A percentile compares a stretch with the other conserved stretches of the same genome.
These are phyloP conservation scores for Penicillium sp. DNA, from an alignment of 2,329 filamentous ascomycete species.

Conservation along the genomic window DNA sequence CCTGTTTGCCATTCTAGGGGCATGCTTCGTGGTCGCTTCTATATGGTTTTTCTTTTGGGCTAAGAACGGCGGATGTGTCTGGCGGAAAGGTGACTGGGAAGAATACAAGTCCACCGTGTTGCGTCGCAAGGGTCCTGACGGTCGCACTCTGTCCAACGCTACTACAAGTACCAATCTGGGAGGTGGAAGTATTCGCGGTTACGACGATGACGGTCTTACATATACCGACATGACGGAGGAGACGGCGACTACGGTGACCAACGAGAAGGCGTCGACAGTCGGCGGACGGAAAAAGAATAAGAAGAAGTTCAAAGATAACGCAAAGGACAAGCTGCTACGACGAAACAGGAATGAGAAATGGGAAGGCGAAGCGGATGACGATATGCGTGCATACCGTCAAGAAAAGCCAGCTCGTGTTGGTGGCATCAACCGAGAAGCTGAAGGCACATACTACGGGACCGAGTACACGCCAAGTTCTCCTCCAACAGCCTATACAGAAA, in stretches of 20 bases:
- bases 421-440: slow-evolving; percentile 77
- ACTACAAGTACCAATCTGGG: slow-evolving; percentile 79
- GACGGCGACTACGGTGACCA: slow-evolving; percentile 40
- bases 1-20: slow-evolving; percentile 79
- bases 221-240: slow-evolving; percentile 35
- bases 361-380: slow-evolving; percentile 60
- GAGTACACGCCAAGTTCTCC: slow-evolving; percentile 61
- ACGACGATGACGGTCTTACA: slow-evolving; percentile 63
- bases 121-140: slow-evolving; percentile 82
- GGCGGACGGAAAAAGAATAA: slow-evolving; percentile 20
- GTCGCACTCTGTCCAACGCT: slow-evolving; percentile 76
- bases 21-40: slow-evolving; percentile 65
- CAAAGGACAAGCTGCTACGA: slow-evolving; percentile 35
- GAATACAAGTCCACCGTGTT: slow-evolving; percentile 97
- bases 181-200: slow-evolving; percentile 71
- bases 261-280: slow-evolving; percentile 18
- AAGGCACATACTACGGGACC: slow-evolving; percentile 79
- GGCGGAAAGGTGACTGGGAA: slow-evolving; percentile 84
- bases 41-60: slow-evolving; percentile 99
- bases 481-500: slow-evolving; percentile 50
- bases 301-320: slow-evolving; percentile 35
- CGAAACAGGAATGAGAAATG: slow-evolving; percentile 46
- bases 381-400: slow-evolving; percentile 77
- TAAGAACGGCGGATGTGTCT: slow-evolving; percentile 90
- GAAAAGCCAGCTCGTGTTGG: slow-evolving; percentile 85